Percentiles rank a stretch among this genome's conserved stretches.
phyloP scores from a whole-genome alignment of 2,329 filamentous ascomycete genomes.

The Madurella fahalii region DNA sequence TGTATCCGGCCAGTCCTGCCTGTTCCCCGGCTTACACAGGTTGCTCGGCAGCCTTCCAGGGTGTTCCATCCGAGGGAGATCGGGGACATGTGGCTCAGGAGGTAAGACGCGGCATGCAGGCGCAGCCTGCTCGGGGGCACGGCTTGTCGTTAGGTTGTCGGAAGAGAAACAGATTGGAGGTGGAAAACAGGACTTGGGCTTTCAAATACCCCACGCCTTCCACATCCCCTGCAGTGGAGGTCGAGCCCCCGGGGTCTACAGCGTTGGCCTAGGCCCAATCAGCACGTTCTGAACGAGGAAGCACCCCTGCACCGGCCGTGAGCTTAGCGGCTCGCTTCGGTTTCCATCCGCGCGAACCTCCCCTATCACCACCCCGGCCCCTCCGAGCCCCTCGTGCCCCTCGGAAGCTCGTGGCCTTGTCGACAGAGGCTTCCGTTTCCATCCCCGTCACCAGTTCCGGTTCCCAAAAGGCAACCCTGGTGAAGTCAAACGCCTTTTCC shows the following conservation, averaged over 20 bases:
- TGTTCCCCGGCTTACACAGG: constrained; percentile 8
- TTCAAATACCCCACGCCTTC: constrained; percentile 9
- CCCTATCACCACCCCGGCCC: constrained; percentile 2
- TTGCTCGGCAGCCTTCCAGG: constrained; percentile 7
- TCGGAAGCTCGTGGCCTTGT: neutral
- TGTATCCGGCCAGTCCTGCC: neutral
- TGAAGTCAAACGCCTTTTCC: neutral
- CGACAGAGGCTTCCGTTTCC: neutral
- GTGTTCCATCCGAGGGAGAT: constrained; percentile 6
- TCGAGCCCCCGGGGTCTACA: neutral
- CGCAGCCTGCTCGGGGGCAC: neutral
- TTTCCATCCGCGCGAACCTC: constrained; percentile 1
- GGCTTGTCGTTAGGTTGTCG: neutral
- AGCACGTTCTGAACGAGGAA: neutral
- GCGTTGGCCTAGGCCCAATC: constrained; percentile 9
- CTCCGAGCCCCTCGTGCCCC: constrained; percentile 13
- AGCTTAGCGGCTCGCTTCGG: constrained; percentile 17
- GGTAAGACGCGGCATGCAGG: neutral
- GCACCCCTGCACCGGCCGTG: constrained; percentile 4
- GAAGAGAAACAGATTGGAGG: neutral
- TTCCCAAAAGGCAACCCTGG: constrained; percentile 3
- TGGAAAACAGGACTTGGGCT: neutral
- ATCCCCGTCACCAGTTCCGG: neutral
- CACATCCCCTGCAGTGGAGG: neutral
- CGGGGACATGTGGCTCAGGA: neutral